Evolutionary conservation across 345 rosid genomes (phyloP).

Genomic region (Salix exigua): DNA sequence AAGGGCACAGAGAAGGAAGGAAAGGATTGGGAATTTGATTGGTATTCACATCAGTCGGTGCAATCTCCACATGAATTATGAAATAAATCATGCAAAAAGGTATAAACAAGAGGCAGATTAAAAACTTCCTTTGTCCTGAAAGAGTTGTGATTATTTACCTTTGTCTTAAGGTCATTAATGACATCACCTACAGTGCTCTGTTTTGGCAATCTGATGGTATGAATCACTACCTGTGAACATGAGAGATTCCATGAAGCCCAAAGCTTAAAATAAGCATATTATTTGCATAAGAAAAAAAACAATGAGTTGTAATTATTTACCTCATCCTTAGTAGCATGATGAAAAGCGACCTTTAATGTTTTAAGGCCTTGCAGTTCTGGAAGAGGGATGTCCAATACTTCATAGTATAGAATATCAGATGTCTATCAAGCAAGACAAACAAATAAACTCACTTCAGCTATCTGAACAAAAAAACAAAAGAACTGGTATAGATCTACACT

Average conservation of each 20-base stretch:
- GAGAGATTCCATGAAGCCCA: constrained; percentile 10
- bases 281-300: not conserved
- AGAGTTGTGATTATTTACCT: constrained; percentile 20
- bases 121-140: not conserved
- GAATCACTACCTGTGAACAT: constrained; percentile 39
- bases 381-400: constrained; percentile 90
- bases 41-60: not conserved
- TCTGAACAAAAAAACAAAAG: constrained; percentile 7
- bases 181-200: constrained; percentile 40
- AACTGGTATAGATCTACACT: not conserved
- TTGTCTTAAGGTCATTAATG: constrained; percentile 29
- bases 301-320: not conserved
- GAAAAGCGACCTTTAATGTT: constrained; percentile 36
- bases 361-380: constrained; percentile 91
- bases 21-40: not conserved
- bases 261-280: not conserved
- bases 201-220: constrained; percentile 35
- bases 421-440: constrained; percentile 40
- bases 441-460: not conserved
- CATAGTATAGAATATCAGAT: constrained; percentile 87
- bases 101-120: not conserved
- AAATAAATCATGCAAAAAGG: not conserved
- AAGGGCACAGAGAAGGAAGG: not conserved
- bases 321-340: constrained; percentile 24
- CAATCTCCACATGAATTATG: not conserved